These are phyloP conservation scores for Populus davidiana DNA, from an alignment of 345 rosid genomes.

Conservation along the genomic window DNA sequence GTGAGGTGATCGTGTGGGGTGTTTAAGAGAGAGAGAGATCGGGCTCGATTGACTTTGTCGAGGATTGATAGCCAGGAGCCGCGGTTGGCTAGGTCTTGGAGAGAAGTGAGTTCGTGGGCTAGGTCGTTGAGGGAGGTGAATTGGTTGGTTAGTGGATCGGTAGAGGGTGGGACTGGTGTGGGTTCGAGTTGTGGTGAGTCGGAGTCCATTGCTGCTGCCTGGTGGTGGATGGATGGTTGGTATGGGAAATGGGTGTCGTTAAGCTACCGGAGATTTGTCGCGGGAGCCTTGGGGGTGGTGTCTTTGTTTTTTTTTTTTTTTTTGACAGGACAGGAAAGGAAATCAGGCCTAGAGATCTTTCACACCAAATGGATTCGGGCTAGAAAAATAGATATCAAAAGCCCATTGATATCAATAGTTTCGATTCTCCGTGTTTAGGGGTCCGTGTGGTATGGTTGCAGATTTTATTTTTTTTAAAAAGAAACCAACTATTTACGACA, in stretches of 20 bases:
- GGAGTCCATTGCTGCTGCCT: background rate
- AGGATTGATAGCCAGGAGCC: slow-evolving; percentile 88
- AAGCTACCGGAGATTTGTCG: no score
- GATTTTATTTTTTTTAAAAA: no score
- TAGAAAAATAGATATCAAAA: no score
- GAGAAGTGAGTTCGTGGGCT: slow-evolving; percentile 69
- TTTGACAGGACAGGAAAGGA: no score
- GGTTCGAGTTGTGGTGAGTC: background rate
- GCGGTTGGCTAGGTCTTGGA: slow-evolving; percentile 75
- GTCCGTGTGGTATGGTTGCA: no score
- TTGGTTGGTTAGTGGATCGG: slow-evolving; percentile 47
- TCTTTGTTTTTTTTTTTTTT: no score
- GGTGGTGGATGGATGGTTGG: background rate
- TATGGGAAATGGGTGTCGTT: background rate
- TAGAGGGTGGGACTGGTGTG: slow-evolving; percentile 4
- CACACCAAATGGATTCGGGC: no score
- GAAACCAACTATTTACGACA: no score
- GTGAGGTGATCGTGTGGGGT: slow-evolving; percentile 86
- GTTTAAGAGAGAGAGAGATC: slow-evolving; percentile 53
- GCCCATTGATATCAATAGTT: no score
- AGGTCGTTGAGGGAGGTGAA: slow-evolving; percentile 65
- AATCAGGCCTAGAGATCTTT: no score
- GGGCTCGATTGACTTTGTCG: slow-evolving; percentile 65
- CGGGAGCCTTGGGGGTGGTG: no score
- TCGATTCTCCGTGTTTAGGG: no score